Conservation (phyloP, 495 filamentous ascomycete species). For the Saxophila tyrrhenica region DNA sequence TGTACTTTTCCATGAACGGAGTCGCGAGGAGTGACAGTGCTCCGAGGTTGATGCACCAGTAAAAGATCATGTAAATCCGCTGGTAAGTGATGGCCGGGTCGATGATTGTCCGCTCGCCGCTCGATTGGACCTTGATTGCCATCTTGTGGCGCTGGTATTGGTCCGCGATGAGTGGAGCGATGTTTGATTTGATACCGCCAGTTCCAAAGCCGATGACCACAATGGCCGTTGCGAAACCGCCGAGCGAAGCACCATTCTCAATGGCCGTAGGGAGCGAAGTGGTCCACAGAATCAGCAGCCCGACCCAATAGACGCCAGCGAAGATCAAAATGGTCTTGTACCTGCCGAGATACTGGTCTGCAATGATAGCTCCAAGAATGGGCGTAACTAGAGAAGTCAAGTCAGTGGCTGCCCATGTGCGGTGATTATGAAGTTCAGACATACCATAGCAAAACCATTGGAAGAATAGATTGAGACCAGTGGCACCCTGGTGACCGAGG, state of each 20-base stretch:
- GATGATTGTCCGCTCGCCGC: slow-evolving; percentile 63
- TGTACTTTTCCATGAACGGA: slow-evolving; percentile 52
- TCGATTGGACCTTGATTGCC: slow-evolving; percentile 38
- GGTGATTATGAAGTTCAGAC: background rate
- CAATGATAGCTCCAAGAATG: slow-evolving; percentile 48
- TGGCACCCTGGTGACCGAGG: slow-evolving; percentile 40
- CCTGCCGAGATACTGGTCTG: slow-evolving; percentile 55
- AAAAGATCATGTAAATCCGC: slow-evolving; percentile 54
- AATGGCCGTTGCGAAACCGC: slow-evolving; percentile 30
- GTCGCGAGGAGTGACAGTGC: slow-evolving; percentile 53
- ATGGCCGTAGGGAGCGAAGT: slow-evolving; percentile 28
- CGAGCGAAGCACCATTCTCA: slow-evolving; percentile 21
- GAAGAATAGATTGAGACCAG: slow-evolving; percentile 50
- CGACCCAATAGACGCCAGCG: slow-evolving; percentile 34
- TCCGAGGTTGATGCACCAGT: slow-evolving; percentile 58
- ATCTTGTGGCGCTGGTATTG: slow-evolving; percentile 58
- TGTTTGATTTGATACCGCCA: slow-evolving; percentile 65
- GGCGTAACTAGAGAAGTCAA: slow-evolving; percentile 33
- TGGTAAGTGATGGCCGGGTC: slow-evolving; percentile 66
- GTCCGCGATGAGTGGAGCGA: slow-evolving; percentile 58
- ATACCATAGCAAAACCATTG: slow-evolving; percentile 43
- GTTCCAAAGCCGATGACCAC: slow-evolving; percentile 46
- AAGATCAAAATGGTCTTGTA: slow-evolving; percentile 58
- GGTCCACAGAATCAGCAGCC: slow-evolving; percentile 31
- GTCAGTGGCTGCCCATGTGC: background rate